Conservation (phyloP, 2,329 filamentous ascomycete genomes). For the Fusarium palustre region DNA sequence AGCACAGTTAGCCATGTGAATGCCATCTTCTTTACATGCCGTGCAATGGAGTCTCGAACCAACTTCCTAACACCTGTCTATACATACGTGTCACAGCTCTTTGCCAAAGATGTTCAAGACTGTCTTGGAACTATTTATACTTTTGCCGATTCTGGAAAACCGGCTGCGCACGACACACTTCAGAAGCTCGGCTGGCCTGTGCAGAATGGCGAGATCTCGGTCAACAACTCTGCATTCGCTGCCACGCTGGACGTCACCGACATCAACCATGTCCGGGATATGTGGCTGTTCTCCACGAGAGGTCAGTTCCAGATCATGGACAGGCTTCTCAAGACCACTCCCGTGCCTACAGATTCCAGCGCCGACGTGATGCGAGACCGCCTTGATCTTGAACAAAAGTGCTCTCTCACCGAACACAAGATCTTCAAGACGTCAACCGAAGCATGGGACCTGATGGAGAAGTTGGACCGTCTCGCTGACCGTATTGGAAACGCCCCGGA, state of each 20-base stretch:
- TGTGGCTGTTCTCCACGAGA: neutral
- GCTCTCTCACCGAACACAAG: neutral
- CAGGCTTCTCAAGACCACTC: neutral
- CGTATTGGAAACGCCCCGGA: neutral
- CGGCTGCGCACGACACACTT: neutral
- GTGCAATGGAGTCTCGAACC: neutral
- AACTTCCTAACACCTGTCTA: neutral
- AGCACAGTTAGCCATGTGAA: conserved; percentile 6
- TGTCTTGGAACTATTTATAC: conserved; percentile 3
- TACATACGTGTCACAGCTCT: neutral
- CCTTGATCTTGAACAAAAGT: neutral
- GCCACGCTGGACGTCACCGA: neutral
- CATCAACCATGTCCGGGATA: neutral
- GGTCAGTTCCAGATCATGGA: neutral
- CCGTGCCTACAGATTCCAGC: neutral
- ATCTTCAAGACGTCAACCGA: neutral
- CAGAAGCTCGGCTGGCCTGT: neutral
- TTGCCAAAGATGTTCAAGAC: neutral
- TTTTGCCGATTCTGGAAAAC: neutral
- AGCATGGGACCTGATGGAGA: neutral
- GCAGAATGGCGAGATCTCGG: conserved; percentile 1
- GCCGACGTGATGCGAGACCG: neutral
- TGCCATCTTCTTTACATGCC: conserved; percentile 2
- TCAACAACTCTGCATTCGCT: conserved; percentile 5
- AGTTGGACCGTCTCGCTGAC: neutral